Evolutionary conservation across 306 rosid genomes (phyloP), one percentile per base, ranked within the genome.

Genomic region (Pterocarpus santalinus): DNA sequence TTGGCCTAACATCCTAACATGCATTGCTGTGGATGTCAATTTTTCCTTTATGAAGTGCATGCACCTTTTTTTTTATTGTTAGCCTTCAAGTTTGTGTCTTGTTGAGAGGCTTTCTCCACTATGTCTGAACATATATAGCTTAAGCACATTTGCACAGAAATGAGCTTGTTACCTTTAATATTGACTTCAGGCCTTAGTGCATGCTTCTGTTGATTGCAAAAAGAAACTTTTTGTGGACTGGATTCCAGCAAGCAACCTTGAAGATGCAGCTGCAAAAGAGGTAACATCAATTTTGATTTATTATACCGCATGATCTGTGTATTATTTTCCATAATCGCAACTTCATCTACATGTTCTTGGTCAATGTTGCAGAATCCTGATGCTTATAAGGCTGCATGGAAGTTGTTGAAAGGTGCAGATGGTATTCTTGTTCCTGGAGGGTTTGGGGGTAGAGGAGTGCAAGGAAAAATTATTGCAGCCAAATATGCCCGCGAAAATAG

Each of bases 381-480:
- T 69, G 90, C 85, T 77, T 88, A 90, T 57, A 90, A 87, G 85
- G 97, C 92, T 35, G 92, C 94, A 2, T 91, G 97, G 97, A 87
- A 91, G 85, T 89, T 91, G 66, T 82, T 93, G 78, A 90, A 93
- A 95, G 99, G 90, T n/a, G 97, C 97, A 7, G 98, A 93, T 65
- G 99, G 97, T 70, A 15, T 95, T 63, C 94, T 95, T 32, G 90
- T 95, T 89, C 99, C 99, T 0, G 99, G 99, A 57, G 99, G 99
- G 30, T 95, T 95, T 55, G 99, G 99, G 17, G 93, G 87, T 76
- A 90, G 99, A 86, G 99, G 98, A 83, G 90, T 93, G 83, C 82
- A 88, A 86, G 99, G 98, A 55, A 95, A 95, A 86, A 87, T 93
- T 72, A 84, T 95, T 36, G 99, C 97, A 39, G 97, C 92, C 72